These are phyloP conservation scores for Adansonia grandidieri DNA, from an alignment of 441 rosid species.

Conservation along the genomic window DNA sequence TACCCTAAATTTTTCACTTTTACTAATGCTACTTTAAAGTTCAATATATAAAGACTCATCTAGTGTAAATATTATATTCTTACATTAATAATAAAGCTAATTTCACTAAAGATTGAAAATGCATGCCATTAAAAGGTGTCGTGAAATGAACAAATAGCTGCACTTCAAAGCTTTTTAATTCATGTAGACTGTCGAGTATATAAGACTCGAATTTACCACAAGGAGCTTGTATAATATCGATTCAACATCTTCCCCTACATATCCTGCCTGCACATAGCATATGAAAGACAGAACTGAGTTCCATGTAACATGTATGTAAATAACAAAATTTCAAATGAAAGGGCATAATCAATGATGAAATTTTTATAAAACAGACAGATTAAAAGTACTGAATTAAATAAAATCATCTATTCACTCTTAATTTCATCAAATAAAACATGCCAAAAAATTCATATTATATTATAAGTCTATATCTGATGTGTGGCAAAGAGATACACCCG, in stretches of 20 bases:
- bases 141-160: background rate
- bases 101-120: background rate
- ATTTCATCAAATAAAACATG: constrained; percentile 3
- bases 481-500: background rate
- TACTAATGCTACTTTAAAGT: constrained; percentile 8
- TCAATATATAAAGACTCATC: background rate
- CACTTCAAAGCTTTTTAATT: constrained; percentile 8
- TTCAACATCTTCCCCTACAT: constrained; percentile 98
- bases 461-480: background rate
- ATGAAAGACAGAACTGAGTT: constrained; percentile 15
- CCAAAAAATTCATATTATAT: background rate
- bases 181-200: background rate
- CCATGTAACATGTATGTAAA: background rate
- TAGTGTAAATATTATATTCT: constrained; percentile 8
- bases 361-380: constrained; percentile 5
- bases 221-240: constrained; percentile 96
- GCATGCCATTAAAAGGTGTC: background rate
- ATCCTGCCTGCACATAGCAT: constrained; percentile 82
- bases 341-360: constrained; percentile 21
- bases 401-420: constrained; percentile 12
- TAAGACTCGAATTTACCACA: constrained; percentile 46
- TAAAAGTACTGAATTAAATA: background rate
- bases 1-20: background rate
- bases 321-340: background rate
- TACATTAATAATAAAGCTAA: background rate